These are phyloP conservation scores for Lycium barbarum DNA, from an alignment of 257 asterid species.

Conservation along the genomic window DNA sequence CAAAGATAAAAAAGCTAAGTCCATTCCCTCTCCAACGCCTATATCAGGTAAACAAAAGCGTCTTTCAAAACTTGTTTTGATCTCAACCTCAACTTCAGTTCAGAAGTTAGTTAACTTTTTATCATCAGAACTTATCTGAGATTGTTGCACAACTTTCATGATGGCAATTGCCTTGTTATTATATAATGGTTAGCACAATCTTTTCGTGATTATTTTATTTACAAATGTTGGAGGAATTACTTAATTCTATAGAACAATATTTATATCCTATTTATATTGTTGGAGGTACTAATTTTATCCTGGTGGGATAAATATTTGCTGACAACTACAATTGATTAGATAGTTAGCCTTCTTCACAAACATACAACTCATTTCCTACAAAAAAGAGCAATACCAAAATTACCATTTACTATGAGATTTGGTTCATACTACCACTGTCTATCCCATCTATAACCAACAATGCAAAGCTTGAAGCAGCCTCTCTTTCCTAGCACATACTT, in stretches of 20 bases:
- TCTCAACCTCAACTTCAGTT: background rate
- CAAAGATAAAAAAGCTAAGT: conserved; percentile 39
- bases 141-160: background rate
- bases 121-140: background rate
- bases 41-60: conserved; percentile 60
- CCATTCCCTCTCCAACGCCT: conserved; percentile 64
- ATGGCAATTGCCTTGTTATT: background rate
- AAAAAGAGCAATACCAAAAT: background rate
- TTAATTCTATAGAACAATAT: background rate
- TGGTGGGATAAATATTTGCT: background rate
- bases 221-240: background rate
- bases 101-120: background rate
- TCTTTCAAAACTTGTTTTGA: background rate
- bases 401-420: background rate
- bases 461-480: background rate
- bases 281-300: background rate
- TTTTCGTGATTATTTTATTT: background rate
- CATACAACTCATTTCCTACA: background rate
- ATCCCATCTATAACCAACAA: background rate
- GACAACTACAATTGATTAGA: background rate
- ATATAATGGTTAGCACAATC: background rate
- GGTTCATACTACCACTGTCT: background rate
- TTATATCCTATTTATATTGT: background rate
- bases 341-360: no score
- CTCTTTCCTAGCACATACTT: background rate